A percentile compares a stretch with the other conserved stretches of the same genome.
phyloP scores from a whole-genome alignment of 305 asterid genomes.

The Solanum hybrid region DNA sequence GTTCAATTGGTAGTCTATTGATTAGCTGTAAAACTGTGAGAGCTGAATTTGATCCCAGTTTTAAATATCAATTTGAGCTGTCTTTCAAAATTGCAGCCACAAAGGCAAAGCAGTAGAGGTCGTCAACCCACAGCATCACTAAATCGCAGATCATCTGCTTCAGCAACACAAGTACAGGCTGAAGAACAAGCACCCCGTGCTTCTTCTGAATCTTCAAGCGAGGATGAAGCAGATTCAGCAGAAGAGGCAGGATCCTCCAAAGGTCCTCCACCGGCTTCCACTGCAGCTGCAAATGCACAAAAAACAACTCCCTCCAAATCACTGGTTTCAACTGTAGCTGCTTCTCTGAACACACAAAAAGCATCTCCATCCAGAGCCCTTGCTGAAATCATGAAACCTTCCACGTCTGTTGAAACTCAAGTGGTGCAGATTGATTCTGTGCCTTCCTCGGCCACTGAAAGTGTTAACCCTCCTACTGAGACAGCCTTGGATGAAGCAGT shows the following conservation, averaged over 20 bases:
- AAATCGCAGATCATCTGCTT: conserved; percentile 20
- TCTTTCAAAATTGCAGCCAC: conserved; percentile 22
- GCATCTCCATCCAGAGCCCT: conserved; percentile 25
- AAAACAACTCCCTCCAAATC: conserved; percentile 30
- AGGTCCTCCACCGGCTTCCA: conserved; percentile 23
- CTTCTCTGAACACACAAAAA: conserved; percentile 35
- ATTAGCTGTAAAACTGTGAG: background rate
- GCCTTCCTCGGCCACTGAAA: conserved; percentile 28
- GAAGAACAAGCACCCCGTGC: conserved; percentile 36
- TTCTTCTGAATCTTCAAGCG: conserved; percentile 33
- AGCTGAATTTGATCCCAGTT: background rate
- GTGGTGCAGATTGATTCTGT: conserved; percentile 35
- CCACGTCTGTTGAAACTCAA: conserved; percentile 25
- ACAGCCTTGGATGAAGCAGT: conserved; percentile 33
- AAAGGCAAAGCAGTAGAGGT: conserved; percentile 27
- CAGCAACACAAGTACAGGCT: conserved; percentile 9
- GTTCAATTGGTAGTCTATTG: background rate
- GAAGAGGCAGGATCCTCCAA: conserved; percentile 34
- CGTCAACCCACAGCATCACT: conserved; percentile 35
- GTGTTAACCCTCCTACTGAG: conserved; percentile 24
- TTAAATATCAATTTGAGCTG: background rate
- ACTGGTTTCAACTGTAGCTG: conserved; percentile 20
- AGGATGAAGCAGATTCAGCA: conserved; percentile 29
- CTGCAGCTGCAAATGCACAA: conserved; percentile 32
- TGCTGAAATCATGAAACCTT: conserved; percentile 22